Percentiles rank a stretch among this genome's conserved stretches.
These are phyloP conservation scores for Arabidopsis lyrata DNA, from an alignment of 441 rosid genomes.

Conservation along the genomic window DNA sequence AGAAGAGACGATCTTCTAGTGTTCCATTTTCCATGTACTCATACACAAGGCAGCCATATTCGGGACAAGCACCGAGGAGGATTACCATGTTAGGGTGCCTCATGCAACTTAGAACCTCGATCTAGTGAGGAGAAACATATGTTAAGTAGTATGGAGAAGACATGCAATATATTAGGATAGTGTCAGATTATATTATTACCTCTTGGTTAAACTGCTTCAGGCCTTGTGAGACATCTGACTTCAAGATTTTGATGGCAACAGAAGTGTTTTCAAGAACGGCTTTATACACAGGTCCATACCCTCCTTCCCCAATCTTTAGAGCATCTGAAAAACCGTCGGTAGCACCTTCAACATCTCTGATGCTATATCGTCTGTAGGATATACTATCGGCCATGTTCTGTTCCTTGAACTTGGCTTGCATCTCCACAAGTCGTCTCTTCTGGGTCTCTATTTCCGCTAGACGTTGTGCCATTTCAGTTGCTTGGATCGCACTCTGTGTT, in stretches of 20 bases:
- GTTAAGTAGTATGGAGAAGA: background rate
- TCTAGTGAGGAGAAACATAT: slow-evolving; percentile 45
- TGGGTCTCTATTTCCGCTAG: slow-evolving; percentile 51
- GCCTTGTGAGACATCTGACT: slow-evolving; percentile 52
- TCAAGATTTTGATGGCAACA: slow-evolving; percentile 77
- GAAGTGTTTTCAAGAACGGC: slow-evolving; percentile 60
- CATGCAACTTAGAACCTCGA: slow-evolving; percentile 77
- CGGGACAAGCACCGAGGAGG: slow-evolving; percentile 91
- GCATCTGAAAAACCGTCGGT: slow-evolving; percentile 57
- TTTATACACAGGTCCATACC: slow-evolving; percentile 80
- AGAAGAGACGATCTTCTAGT: slow-evolving; percentile 78
- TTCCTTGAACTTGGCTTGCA: slow-evolving; percentile 45
- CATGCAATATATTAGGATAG: slow-evolving; percentile 2
- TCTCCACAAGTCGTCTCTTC: slow-evolving; percentile 50
- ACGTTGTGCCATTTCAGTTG: slow-evolving; percentile 48
- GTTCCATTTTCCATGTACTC: slow-evolving; percentile 90
- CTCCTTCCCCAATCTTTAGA: slow-evolving; percentile 83
- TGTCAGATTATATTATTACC: slow-evolving; percentile 45
- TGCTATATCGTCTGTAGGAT: slow-evolving; percentile 59
- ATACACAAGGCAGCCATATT: slow-evolving; percentile 79
- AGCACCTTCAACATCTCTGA: slow-evolving; percentile 66
- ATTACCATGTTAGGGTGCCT: slow-evolving; percentile 87
- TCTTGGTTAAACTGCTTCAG: slow-evolving; percentile 73
- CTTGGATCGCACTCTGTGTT: slow-evolving; percentile 51
- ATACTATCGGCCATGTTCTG: slow-evolving; percentile 40